phyloP scores from a whole-genome alignment of 768 basidiomycete species.

The Pilatotrama ljubarskyi region DNA sequence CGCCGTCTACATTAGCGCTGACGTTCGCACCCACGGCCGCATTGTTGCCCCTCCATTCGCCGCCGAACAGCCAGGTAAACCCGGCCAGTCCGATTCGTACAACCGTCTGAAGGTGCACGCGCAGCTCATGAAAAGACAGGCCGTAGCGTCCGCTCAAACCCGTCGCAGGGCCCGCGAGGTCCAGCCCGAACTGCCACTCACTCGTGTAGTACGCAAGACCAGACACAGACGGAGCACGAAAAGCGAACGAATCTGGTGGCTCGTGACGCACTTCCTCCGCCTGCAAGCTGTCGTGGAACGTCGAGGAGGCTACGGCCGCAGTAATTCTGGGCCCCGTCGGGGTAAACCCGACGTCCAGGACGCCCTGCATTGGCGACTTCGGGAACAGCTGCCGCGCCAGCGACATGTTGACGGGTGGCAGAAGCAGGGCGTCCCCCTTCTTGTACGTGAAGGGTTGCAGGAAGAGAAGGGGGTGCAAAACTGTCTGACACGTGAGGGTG shows the following conservation, averaged over 20 bases:
- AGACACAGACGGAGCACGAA: conserved; percentile 45
- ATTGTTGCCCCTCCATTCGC: conserved; percentile 50
- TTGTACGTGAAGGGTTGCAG: conserved; percentile 15
- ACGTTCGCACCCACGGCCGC: conserved; percentile 46
- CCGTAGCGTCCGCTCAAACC: conserved; percentile 53
- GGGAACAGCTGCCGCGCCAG: conserved; percentile 54
- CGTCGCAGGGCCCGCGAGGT: conserved; percentile 48
- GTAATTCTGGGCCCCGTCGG: conserved; percentile 44
- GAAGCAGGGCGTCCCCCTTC: conserved; percentile 2
- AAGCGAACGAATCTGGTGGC: neutral
- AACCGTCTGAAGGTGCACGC: conserved; percentile 49
- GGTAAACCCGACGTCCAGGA: conserved; percentile 41
- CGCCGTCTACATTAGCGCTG: conserved; percentile 45
- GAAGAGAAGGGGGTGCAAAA: conserved; percentile 8
- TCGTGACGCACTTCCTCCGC: conserved; percentile 1
- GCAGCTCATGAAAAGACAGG: conserved; percentile 55
- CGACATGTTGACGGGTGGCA: conserved; percentile 44
- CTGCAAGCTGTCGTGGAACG: conserved; percentile 12
- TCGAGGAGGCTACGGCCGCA: conserved; percentile 33
- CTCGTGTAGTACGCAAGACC: conserved; percentile 50
- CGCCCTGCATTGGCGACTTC: conserved; percentile 46
- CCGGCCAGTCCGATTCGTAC: conserved; percentile 52
- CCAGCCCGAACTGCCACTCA: conserved; percentile 50
- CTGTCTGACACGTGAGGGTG: conserved; percentile 36
- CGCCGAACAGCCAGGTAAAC: conserved; percentile 42